phyloP scores from a whole-genome alignment of 495 filamentous ascomycete species.

The Amorphotheca resinae region DNA sequence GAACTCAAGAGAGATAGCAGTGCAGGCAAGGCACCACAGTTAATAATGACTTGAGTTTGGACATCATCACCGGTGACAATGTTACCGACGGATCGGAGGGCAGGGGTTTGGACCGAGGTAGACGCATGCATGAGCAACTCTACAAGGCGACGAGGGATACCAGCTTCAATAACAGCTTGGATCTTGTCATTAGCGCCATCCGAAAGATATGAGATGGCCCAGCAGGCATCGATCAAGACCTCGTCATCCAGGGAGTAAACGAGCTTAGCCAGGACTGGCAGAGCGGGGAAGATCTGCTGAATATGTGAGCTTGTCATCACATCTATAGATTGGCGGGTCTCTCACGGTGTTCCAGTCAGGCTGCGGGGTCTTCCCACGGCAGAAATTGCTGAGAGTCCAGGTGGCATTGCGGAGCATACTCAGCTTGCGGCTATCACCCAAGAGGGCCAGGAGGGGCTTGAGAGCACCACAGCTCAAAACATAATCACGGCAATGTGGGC shows the following conservation, averaged over 20 bases:
- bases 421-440: constrained; percentile 96
- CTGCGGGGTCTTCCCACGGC: constrained; percentile 98
- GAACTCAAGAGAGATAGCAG: constrained; percentile 87
- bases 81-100: constrained; percentile 93
- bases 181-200: constrained; percentile 99
- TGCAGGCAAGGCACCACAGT: constrained; percentile 87
- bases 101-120: constrained; percentile 96
- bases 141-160: constrained; percentile 91
- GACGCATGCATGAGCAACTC: constrained; percentile 99
- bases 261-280: constrained; percentile 93
- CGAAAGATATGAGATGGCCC: constrained; percentile 99
- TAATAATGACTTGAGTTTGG: constrained; percentile 98
- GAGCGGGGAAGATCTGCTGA: constrained; percentile 79
- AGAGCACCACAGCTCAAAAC: constrained; percentile 84
- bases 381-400: constrained; percentile 99
- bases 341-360: constrained; percentile 93
- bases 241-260: constrained; percentile 98
- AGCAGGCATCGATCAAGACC: constrained; percentile 97
- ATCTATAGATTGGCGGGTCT: constrained; percentile 15
- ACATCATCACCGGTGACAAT: constrained; percentile 99
- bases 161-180: constrained; percentile 96
- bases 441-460: constrained; percentile 71
- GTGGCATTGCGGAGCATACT: constrained; percentile 99
- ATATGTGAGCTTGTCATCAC: constrained; percentile 11
- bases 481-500: constrained; percentile 91